Evolutionary conservation across 352 stramenopile genomes (phyloP).

Genomic region (Globisporangium recalcitrans): DNA sequence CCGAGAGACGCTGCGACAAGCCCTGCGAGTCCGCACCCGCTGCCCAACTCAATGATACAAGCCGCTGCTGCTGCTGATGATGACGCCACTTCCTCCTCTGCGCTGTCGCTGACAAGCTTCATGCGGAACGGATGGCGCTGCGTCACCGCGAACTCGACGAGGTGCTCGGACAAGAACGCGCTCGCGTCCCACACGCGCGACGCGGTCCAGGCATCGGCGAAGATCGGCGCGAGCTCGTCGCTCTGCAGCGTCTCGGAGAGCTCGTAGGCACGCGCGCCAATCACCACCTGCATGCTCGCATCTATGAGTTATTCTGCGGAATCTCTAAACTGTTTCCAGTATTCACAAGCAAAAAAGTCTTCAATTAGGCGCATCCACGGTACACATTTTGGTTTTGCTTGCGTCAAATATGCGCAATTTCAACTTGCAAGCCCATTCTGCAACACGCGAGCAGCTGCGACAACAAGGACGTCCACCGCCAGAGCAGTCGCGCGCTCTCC

Average conservation of each 20-base stretch:
- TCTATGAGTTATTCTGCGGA: too few relatives aligned
- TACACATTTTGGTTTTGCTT: not conserved
- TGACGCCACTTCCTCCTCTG: not conserved
- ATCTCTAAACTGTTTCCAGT: too few relatives aligned
- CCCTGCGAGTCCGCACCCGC: constrained; percentile 68
- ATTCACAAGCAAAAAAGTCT: not conserved
- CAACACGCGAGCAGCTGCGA: not conserved
- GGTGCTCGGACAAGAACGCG: constrained; percentile 55
- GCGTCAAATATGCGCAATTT: not conserved
- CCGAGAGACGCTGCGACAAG: constrained; percentile 60
- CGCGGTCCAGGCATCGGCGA: constrained; percentile 77
- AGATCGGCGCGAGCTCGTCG: constrained; percentile 71
- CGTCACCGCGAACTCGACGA: constrained; percentile 33
- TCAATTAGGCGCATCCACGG: not conserved
- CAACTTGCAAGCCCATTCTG: not conserved
- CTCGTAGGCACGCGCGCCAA: constrained; percentile 43
- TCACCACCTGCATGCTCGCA: constrained; percentile 37
- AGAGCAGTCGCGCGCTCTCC: not conserved
- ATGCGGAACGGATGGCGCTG: constrained; percentile 13
- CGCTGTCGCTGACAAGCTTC: not conserved
- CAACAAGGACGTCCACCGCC: constrained; percentile 2
- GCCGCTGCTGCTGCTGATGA: constrained; percentile 1
- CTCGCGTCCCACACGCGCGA: constrained; percentile 73
- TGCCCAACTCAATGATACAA: constrained; percentile 71
- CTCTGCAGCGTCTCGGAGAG: constrained; percentile 76